Conservation (phyloP, 2,329 filamentous ascomycete genomes). For the Penicillium sp. region DNA sequence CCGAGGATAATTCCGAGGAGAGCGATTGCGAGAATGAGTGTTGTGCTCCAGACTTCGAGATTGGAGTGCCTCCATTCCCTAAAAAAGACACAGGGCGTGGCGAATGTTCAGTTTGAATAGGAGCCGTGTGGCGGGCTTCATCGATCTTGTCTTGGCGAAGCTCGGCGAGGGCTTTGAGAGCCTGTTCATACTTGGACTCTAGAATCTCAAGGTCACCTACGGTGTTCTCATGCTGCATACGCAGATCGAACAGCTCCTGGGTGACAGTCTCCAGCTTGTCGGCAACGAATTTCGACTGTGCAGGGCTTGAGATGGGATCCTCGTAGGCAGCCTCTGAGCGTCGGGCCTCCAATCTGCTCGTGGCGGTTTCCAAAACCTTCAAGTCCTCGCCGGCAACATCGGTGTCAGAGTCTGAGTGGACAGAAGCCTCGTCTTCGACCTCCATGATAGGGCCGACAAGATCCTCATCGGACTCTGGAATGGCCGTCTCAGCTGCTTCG, state of each 20-base stretch:
- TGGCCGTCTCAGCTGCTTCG: constrained; percentile 48
- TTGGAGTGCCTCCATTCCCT: constrained; percentile 72
- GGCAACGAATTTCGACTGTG: constrained; percentile 80
- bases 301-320: constrained; percentile 65
- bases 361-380: constrained; percentile 37
- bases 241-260: constrained; percentile 86
- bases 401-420: constrained; percentile 17
- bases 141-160: constrained; percentile 78
- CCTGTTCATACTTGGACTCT: constrained; percentile 86
- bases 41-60: constrained; percentile 67
- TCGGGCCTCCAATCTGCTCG: constrained; percentile 27
- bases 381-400: constrained; percentile 36
- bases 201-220: constrained; percentile 79
- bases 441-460: constrained; percentile 36
- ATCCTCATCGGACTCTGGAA: constrained; percentile 48
- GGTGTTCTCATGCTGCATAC: constrained; percentile 85
- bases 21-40: constrained; percentile 84
- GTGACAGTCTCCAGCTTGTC: constrained; percentile 92
- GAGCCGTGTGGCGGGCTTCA: constrained; percentile 66
- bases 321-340: constrained; percentile 33
- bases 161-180: constrained; percentile 76
- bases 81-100: constrained; percentile 78
- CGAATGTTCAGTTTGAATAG: constrained; percentile 42
- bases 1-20: constrained; percentile 90
- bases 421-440: constrained; percentile 24